These are phyloP conservation scores for Pleurotus citrinopileatus DNA, from an alignment of 768 basidiomycete species.

Conservation along the genomic window DNA sequence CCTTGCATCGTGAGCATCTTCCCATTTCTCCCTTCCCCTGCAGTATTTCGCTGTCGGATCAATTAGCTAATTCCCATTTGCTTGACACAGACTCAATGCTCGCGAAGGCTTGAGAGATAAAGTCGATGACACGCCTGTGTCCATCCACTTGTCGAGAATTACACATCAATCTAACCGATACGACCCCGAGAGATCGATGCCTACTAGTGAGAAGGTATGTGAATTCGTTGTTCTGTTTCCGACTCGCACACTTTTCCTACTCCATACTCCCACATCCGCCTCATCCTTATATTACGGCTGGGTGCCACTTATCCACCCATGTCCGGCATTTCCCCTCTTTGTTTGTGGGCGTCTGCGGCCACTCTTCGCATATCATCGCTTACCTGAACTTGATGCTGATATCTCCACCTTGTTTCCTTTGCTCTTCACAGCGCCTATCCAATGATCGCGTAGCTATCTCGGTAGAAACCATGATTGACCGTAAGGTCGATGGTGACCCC, in stretches of 20 bases:
- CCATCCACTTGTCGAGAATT: slow-evolving; percentile 10
- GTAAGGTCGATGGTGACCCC: slow-evolving; percentile 4
- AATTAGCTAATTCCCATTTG: background rate
- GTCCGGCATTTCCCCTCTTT: background rate
- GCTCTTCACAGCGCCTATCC: background rate
- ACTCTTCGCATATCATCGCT: background rate
- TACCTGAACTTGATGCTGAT: background rate
- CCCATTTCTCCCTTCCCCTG: background rate
- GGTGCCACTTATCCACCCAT: background rate
- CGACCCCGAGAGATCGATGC: slow-evolving; percentile 1
- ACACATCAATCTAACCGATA: slow-evolving; percentile 6
- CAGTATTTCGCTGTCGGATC: background rate
- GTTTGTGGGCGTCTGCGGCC: background rate
- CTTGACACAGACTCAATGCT: slow-evolving; percentile 2
- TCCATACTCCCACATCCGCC: background rate
- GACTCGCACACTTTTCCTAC: background rate
- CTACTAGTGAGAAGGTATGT: slow-evolving; percentile 8
- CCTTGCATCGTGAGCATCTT: slow-evolving; percentile 7
- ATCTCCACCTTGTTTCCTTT: background rate
- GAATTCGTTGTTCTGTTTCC: background rate
- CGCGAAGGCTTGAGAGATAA: slow-evolving; percentile 9
- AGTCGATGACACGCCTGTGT: slow-evolving; percentile 7
- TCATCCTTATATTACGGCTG: background rate
- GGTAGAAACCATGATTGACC: slow-evolving; percentile 9
- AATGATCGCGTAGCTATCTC: slow-evolving; percentile 9